These are phyloP conservation scores for Neurospora intermedia DNA, from an alignment of 495 filamentous ascomycete species.

Conservation along the genomic window DNA sequence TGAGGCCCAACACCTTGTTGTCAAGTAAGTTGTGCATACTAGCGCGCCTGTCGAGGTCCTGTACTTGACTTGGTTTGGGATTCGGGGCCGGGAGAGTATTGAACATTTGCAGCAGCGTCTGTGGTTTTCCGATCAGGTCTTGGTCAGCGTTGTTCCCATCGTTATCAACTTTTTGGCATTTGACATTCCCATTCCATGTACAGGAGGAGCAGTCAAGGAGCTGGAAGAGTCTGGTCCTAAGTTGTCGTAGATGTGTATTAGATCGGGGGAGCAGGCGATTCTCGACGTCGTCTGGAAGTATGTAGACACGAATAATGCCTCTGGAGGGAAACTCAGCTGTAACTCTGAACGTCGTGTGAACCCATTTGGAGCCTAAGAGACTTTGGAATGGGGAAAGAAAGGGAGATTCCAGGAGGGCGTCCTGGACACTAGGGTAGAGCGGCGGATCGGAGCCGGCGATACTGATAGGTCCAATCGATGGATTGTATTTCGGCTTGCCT, in stretches of 20 bases:
- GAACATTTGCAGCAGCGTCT: constrained; percentile 72
- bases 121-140: constrained; percentile 21
- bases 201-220: constrained; percentile 44
- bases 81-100: constrained; percentile 70
- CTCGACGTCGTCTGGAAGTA: constrained; percentile 57
- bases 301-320: constrained; percentile 45
- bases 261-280: constrained; percentile 36
- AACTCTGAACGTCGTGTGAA: constrained; percentile 29
- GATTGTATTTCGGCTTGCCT: neutral
- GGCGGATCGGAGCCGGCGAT: neutral
- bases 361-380: constrained; percentile 28
- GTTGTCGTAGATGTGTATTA: constrained; percentile 30
- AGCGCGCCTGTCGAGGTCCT: constrained; percentile 43
- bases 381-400: constrained; percentile 13
- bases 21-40: constrained; percentile 55
- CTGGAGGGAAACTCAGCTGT: constrained; percentile 5
- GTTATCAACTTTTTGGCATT: neutral
- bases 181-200: constrained; percentile 44
- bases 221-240: constrained; percentile 41
- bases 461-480: neutral
- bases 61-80: constrained; percentile 41
- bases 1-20: constrained; percentile 48
- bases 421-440: constrained; percentile 19
- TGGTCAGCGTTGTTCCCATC: constrained; percentile 15
- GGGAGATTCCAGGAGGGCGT: constrained; percentile 22